Base-by-base conservation (phyloP, 1,284 basidiomycete genomes). In the Ceratobasidium sp. region DNA sequence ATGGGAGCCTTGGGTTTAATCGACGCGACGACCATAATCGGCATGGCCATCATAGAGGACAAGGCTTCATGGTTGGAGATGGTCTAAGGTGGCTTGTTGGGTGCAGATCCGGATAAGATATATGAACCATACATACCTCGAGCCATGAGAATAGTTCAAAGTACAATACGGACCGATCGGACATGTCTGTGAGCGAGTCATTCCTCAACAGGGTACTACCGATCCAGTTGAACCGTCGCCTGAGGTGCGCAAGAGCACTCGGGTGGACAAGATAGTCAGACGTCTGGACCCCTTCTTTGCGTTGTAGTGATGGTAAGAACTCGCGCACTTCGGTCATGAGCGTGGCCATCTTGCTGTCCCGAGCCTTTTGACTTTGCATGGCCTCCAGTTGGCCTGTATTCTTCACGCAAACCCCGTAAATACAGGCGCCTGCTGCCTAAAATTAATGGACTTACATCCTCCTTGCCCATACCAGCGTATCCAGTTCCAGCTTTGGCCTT, bases 1-100 rank as follows among this genome's bases (percentile, higher is more conserved):
- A 74, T 72, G 63, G 56, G 38, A 23, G 59, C 82, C 14, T 88
- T 81, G 3, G 84, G 82, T 78, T 89, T 91, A 36, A 88, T 84
- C n/a, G 88, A 89, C 3, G 85, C 82, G 23, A 87, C 85, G 2
- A 91, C 87, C 94, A 96, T 96, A 78, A 94, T 94, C 1, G 94
- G 94, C 93, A 95, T 96, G 0, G 91, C 94, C 87, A 96, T 92
- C 91, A 96, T 95, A 76, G 91, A 92, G 1, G 93, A 92, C 33
- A 96, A 81, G 3, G 92, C 89, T 83, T 96, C 94, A 75, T 96
- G 94, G 76, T 89, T 90, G 8, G 94, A 94, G 49, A 96, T 91
- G 1, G 91, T 93, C 92, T 92, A 75, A 46, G 73, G 62, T 54
- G 73, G 46, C 64, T 56, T 4, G 9, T 33, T 30, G 58, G 3